Evolutionary conservation across 768 basidiomycete species (phyloP).

Genomic region (Tephrocybe sp.): DNA sequence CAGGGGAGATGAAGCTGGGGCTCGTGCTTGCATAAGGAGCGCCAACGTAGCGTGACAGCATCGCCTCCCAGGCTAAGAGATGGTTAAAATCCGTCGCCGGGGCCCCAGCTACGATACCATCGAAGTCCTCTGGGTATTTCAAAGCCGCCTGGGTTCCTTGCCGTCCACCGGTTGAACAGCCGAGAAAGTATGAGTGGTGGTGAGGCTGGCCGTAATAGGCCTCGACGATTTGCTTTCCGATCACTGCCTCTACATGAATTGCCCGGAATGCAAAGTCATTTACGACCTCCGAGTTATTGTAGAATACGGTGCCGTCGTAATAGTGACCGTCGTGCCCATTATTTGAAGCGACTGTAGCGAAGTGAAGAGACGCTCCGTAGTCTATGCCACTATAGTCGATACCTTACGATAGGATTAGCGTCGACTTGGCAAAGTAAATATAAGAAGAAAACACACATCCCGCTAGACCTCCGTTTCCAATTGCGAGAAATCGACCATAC

Average conservation of each 20-base stretch:
- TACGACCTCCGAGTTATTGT: constrained; percentile 7
- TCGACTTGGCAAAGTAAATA: too few relatives aligned
- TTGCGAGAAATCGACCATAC: constrained; percentile 11
- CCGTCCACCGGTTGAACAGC: constrained; percentile 15
- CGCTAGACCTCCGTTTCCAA: constrained; percentile 8
- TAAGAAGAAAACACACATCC: background rate
- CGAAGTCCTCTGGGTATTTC: constrained; percentile 16
- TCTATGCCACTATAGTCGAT: constrained; percentile 6
- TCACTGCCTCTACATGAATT: constrained; percentile 6
- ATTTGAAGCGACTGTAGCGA: constrained; percentile 4
- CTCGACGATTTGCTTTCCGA: constrained; percentile 13
- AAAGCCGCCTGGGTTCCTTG: constrained; percentile 15
- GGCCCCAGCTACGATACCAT: constrained; percentile 13
- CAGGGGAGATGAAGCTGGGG: constrained; percentile 2
- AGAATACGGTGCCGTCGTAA: background rate
- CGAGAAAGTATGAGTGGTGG: constrained; percentile 12
- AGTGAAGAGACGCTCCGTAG: constrained; percentile 8
- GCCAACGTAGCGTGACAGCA: constrained; percentile 1
- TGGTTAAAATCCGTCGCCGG: constrained; percentile 6
- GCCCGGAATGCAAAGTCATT: constrained; percentile 14
- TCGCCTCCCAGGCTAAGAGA: constrained; percentile 2
- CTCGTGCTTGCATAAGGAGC: background rate
- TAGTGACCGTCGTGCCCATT: constrained; percentile 10
- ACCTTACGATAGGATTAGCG: background rate
- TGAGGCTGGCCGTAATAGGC: constrained; percentile 12